Base-by-base conservation (phyloP, 2,329 filamentous ascomycete species). In the Penicillium sp. region DNA sequence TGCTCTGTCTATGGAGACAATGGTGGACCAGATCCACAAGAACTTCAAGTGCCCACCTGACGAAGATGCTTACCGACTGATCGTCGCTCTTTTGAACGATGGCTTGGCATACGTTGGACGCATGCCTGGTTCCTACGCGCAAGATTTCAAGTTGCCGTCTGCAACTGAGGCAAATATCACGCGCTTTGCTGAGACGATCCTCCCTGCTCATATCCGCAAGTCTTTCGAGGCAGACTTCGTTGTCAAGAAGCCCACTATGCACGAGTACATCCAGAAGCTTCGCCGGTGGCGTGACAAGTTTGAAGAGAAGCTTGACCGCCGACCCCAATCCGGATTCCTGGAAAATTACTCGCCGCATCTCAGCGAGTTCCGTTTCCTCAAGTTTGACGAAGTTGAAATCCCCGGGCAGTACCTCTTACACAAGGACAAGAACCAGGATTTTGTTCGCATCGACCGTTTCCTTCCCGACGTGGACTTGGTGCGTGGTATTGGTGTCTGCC, bases 191-290 rank as follows among this genome's bases (percentile, higher is more conserved):
- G 89, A 98, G 66, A 95, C 89, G 0, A 94, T 98, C 30, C 74
- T 98, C 35, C 93, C 93, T 1, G 77, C 83, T 3, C 92, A 98
- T 65, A 95, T 98, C 55, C 84, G 93, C 59, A 90, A 89, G 59
- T 88, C 89, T 0, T 99, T 99, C 52, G 92, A 98, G 64, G 82
- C 81, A n/a, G 92, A 99, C 66, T 98, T 99, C 64, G 92, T 98
- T 10, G 73, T 79, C 38, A 85, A 89, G 59, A 95, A 95, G 65
- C 93, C 92, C 2, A 96, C 89, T 1, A 95, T 98, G 88, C 84
- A 85, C 60, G 89, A 95, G 62, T 99, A 99, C 69, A 96, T 98
- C 45, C 87, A 95, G 64, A 96, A 95, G 64, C 73, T 98, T 35
- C 84, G 92, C 30, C 84, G 82, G 52, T 99, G 92, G 92, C 80